Evolutionary conservation across 495 filamentous ascomycete species (phyloP).

Genomic region (Articulospora tetracladia): DNA sequence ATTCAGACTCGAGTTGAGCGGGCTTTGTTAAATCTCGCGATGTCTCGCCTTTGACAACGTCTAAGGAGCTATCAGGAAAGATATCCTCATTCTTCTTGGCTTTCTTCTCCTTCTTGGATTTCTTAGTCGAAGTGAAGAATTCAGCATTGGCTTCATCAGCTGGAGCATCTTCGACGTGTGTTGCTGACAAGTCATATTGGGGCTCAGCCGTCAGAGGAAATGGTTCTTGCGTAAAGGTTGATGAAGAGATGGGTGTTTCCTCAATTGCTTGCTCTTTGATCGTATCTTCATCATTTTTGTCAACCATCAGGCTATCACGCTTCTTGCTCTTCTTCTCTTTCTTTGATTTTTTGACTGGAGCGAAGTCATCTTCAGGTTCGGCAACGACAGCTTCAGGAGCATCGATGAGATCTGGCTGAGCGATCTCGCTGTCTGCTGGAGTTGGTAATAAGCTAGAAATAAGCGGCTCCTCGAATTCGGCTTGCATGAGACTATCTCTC

Average conservation of each 20-base stretch:
- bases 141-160: constrained; percentile 31
- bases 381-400: constrained; percentile 36
- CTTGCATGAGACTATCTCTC: constrained; percentile 1
- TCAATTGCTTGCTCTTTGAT: background rate
- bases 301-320: constrained; percentile 1
- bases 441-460: no score
- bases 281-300: constrained; percentile 1
- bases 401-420: constrained; percentile 24
- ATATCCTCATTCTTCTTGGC: constrained; percentile 18
- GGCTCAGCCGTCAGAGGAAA: background rate
- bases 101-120: constrained; percentile 26
- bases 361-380: constrained; percentile 32
- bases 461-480: background rate
- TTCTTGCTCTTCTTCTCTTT: constrained; percentile 39
- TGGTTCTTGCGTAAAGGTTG: background rate
- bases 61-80: background rate
- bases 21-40: background rate
- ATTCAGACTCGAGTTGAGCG: background rate
- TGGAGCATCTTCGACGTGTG: background rate
- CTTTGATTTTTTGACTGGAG: constrained; percentile 33
- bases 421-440: constrained; percentile 1
- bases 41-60: background rate
- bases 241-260: background rate
- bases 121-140: constrained; percentile 18
- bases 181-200: constrained; percentile 16